Evolutionary conservation across 2,329 filamentous ascomycete genomes (phyloP).

Genomic region (Diaporthe citri): DNA sequence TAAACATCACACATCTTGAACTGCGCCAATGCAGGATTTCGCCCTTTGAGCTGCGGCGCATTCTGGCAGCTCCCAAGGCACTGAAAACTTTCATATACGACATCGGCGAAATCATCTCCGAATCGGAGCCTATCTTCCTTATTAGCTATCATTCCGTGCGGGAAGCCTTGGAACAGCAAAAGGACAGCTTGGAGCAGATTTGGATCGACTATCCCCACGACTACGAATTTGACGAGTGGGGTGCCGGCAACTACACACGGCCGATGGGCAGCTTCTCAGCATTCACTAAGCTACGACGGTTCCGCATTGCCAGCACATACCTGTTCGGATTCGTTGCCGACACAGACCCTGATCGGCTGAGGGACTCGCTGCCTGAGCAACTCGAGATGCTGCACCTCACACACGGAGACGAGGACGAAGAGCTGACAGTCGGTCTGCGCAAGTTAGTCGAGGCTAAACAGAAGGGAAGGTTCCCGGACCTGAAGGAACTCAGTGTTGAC

Average conservation of each 20-base stretch:
- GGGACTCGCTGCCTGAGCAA: conserved; percentile 26
- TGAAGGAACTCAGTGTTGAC: conserved; percentile 16
- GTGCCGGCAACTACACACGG: conserved; percentile 15
- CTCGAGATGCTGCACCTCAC: conserved; percentile 28
- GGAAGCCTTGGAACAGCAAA: conserved; percentile 22
- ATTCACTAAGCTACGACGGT: conserved; percentile 10
- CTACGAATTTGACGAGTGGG: conserved; percentile 33
- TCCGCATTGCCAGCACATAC: conserved; percentile 32
- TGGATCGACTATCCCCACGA: conserved; percentile 34
- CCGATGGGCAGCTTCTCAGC: conserved; percentile 19
- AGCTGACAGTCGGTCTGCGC: conserved; percentile 23
- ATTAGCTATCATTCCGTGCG: conserved; percentile 30
- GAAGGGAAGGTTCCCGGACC: background rate
- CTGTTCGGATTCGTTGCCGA: conserved; percentile 29
- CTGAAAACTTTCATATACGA: conserved; percentile 28
- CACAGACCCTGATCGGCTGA: conserved; percentile 25
- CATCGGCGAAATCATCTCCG: conserved; percentile 21
- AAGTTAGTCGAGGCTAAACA: conserved; percentile 25
- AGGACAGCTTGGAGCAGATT: conserved; percentile 16
- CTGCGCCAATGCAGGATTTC: conserved; percentile 31
- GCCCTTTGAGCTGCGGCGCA: conserved; percentile 23
- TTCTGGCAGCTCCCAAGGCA: conserved; percentile 18
- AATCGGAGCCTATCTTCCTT: conserved; percentile 7
- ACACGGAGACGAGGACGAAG: conserved; percentile 29
- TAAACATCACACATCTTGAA: conserved; percentile 24